Conservation (phyloP, 2,329 filamentous ascomycete species). For the Nannizziopsis arthrosporioides region DNA sequence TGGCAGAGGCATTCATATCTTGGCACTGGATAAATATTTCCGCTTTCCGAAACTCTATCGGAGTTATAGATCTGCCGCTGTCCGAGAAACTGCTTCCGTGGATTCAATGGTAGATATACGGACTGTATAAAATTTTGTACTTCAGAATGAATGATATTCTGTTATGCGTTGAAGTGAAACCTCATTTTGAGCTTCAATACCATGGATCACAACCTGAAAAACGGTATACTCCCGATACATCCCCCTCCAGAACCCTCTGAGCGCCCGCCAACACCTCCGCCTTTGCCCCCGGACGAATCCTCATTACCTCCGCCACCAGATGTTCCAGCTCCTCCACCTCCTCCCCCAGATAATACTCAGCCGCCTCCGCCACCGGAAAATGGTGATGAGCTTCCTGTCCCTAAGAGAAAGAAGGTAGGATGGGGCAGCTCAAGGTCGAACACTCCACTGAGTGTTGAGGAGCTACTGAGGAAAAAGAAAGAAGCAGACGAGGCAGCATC, state of each 20-base stretch:
- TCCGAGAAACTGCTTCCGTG: no score
- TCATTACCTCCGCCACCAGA: conserved; percentile 34
- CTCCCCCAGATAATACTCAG: conserved; percentile 22
- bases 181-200: conserved; percentile 7
- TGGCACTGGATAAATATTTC: no score
- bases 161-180: no score
- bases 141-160: no score
- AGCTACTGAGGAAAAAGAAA: conserved; percentile 73
- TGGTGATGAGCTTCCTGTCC: conserved; percentile 32
- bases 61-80: no score
- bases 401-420: conserved; percentile 43
- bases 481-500: conserved; percentile 71
- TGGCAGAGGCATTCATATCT: no score
- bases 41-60: no score
- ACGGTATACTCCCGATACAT: conserved; percentile 19
- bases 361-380: conserved; percentile 36
- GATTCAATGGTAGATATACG: no score
- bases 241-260: conserved; percentile 29
- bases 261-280: conserved; percentile 32
- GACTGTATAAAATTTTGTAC: no score
- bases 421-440: conserved; percentile 34
- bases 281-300: conserved; percentile 29
- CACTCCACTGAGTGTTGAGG: conserved; percentile 66
- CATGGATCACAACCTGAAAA: conserved; percentile 28
- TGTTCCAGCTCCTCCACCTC: conserved; percentile 28